These are phyloP conservation scores for Massarina eburnea DNA, from an alignment of 2,329 filamentous ascomycete species.

Conservation along the genomic window DNA sequence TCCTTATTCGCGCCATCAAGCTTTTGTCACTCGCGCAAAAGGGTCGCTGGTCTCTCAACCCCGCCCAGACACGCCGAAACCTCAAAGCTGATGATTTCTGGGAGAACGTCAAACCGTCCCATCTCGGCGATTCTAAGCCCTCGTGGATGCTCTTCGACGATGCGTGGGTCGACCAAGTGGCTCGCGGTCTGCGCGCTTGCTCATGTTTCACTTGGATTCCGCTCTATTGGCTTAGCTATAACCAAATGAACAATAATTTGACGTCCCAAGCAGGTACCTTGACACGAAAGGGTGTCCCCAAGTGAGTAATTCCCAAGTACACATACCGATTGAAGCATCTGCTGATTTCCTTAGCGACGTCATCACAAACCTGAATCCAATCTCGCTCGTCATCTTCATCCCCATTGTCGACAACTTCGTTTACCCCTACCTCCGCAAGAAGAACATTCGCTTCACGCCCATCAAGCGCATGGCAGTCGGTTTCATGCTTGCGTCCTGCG, in stretches of 20 bases:
- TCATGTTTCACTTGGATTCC: conserved; percentile 57
- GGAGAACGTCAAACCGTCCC: conserved; percentile 69
- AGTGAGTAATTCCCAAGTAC: no score
- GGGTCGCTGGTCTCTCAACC: conserved; percentile 64
- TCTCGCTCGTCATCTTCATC: conserved; percentile 57
- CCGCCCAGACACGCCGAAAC: conserved; percentile 60
- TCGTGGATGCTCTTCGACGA: conserved; percentile 82
- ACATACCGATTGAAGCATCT: no score
- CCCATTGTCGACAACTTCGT: conserved; percentile 56
- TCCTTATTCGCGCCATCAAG: conserved; percentile 66
- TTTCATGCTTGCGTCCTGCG: conserved; percentile 50
- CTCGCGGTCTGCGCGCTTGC: conserved; percentile 42
- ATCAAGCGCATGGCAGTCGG: conserved; percentile 56
- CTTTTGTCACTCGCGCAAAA: conserved; percentile 65
- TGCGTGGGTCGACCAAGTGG: conserved; percentile 68
- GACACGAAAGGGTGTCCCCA: conserved; percentile 55
- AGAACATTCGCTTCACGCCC: conserved; percentile 54
- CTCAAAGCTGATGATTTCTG: conserved; percentile 63
- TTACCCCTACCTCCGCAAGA: conserved; percentile 54
- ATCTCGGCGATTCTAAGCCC: conserved; percentile 60
- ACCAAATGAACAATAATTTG: conserved; percentile 58
- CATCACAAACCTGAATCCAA: conserved; percentile 57
- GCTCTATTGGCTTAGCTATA: conserved; percentile 51
- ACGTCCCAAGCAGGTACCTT: conserved; percentile 59
- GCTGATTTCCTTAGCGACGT: no score